Percentiles rank a stretch among this genome's conserved stretches.
phyloP scores from a whole-genome alignment of 1,139 yeast genomes.

The Pichia sp. region DNA sequence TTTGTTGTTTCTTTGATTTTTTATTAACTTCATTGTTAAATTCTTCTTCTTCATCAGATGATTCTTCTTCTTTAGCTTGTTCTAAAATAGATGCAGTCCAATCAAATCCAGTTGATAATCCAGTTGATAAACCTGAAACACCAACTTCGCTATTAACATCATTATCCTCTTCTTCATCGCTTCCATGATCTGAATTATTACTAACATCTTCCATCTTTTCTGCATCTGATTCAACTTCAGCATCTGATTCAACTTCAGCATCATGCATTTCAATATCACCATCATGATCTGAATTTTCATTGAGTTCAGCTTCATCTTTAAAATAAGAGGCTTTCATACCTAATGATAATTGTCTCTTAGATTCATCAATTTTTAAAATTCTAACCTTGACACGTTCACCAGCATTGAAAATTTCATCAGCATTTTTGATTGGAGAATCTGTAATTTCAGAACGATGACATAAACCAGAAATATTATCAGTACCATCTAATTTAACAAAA shows the following conservation, averaged over 20 bases:
- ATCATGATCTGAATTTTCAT: constrained; percentile 16
- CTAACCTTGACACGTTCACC: constrained; percentile 89
- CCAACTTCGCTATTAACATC: constrained; percentile 17
- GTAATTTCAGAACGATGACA: constrained; percentile 86
- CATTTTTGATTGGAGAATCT: constrained; percentile 47
- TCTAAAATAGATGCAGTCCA: constrained; percentile 90
- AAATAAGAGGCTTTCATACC: constrained; percentile 96
- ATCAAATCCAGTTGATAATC: constrained; percentile 53
- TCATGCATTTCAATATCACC: constrained; percentile 32
- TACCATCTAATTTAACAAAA: constrained; percentile 72
- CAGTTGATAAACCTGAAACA: constrained; percentile 28
- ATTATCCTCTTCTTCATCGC: constrained; percentile 22
- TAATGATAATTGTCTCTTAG: constrained; percentile 69
- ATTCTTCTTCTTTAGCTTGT: constrained; percentile 57
- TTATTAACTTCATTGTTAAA: constrained; percentile 39
- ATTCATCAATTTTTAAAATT: constrained; percentile 54
- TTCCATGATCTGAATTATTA: constrained; percentile 26
- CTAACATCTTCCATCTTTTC: constrained; percentile 21
- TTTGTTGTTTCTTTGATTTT: constrained; percentile 38
- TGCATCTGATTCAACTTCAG: constrained; percentile 20
- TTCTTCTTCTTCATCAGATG: constrained; percentile 46
- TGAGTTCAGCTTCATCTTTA: constrained; percentile 30
- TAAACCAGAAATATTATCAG: constrained; percentile 71
- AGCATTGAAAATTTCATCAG: constrained; percentile 63
- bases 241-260: constrained; percentile 29